A percentile compares a stretch with the other conserved stretches of the same genome.
Evolutionary conservation across 2,329 filamentous ascomycete species (phyloP).

Genomic region (Ampelomyces quisqualis): DNA sequence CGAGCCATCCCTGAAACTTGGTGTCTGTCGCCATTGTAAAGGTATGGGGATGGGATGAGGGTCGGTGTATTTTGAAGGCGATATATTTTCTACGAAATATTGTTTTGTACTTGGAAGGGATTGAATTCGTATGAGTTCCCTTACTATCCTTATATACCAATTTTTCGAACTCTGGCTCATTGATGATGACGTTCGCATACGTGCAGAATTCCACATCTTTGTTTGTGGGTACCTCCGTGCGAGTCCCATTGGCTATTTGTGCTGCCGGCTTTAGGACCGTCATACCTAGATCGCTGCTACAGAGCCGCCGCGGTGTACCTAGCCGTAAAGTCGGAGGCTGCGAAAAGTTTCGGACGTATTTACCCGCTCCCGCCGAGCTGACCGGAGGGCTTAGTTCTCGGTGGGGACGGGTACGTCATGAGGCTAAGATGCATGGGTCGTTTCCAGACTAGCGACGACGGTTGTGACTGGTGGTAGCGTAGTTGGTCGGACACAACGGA

Average conservation of each 20-base stretch:
- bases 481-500: slow-evolving; percentile 2
- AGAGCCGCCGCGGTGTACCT: slow-evolving; percentile 1
- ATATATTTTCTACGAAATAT: not conserved
- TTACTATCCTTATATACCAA: slow-evolving; percentile 1
- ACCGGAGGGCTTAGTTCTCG: not conserved
- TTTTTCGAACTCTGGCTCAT: too few relatives aligned
- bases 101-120: not conserved
- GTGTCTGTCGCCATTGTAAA: slow-evolving; percentile 22
- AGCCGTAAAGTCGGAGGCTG: slow-evolving; percentile 2
- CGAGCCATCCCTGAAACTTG: slow-evolving; percentile 58
- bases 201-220: not conserved
- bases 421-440: not conserved
- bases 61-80: not conserved
- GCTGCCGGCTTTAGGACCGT: not conserved
- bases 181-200: slow-evolving; percentile 1
- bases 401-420: too few relatives aligned
- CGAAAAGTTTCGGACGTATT: slow-evolving; percentile 6
- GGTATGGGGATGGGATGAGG: too few relatives aligned
- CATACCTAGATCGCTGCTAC: not conserved
- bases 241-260: slow-evolving; percentile 1
- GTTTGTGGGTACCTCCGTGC: not conserved
- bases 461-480: too few relatives aligned
- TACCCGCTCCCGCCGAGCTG: not conserved
- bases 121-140: too few relatives aligned
- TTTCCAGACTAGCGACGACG: too few relatives aligned